phyloP scores from a whole-genome alignment of 1,284 basidiomycete species.

The Papiliotrema laurentii region DNA sequence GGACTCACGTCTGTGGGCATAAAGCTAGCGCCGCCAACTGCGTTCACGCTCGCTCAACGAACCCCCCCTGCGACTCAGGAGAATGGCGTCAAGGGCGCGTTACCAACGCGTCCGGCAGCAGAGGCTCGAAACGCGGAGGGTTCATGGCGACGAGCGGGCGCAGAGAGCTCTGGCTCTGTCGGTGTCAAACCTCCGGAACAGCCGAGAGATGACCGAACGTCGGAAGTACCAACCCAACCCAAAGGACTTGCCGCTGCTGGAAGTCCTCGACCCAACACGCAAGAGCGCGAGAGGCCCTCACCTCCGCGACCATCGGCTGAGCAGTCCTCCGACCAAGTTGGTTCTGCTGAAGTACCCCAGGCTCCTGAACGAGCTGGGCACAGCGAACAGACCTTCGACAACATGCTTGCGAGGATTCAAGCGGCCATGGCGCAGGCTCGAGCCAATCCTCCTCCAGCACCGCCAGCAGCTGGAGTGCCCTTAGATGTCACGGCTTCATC shows the following conservation, averaged over 20 bases:
- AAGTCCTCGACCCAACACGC: too few relatives aligned
- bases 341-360: too few relatives aligned
- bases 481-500: background rate
- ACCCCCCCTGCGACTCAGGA: background rate
- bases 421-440: conserved; percentile 68
- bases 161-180: too few relatives aligned
- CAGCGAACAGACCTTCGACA: conserved; percentile 67
- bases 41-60: background rate
- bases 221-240: too few relatives aligned
- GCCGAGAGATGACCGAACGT: too few relatives aligned
- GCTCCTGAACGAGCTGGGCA: too few relatives aligned
- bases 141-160: background rate
- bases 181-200: too few relatives aligned
- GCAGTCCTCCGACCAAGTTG: too few relatives aligned
- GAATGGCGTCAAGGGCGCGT: background rate
- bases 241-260: too few relatives aligned
- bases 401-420: conserved; percentile 82
- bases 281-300: too few relatives aligned
- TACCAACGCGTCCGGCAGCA: conserved; percentile 24
- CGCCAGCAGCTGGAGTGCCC: background rate
- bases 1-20: too few relatives aligned
- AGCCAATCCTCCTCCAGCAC: conserved; percentile 50
- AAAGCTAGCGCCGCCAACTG: background rate
- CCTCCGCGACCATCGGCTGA: too few relatives aligned
- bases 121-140: background rate